Percentiles rank a stretch among this genome's conserved stretches.
phyloP scores from a whole-genome alignment of 2,329 filamentous ascomycete genomes.

The Penicillium brevicompactum region DNA sequence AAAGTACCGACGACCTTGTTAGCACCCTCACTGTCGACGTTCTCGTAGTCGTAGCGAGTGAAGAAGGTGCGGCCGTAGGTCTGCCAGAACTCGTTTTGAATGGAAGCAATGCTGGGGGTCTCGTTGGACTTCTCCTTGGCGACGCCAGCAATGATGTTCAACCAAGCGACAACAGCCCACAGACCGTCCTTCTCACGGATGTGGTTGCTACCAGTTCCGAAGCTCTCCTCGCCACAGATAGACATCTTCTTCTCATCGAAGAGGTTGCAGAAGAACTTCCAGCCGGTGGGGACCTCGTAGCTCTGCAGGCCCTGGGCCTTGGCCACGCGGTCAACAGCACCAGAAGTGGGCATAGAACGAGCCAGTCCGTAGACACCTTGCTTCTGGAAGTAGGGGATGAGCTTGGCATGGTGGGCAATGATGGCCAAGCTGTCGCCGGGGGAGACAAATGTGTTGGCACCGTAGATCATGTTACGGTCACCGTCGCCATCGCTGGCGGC shows the following conservation, averaged over 20 bases:
- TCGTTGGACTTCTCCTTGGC: conserved; percentile 77
- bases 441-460: conserved; percentile 92
- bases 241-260: conserved; percentile 95
- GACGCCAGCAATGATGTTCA: conserved; percentile 96
- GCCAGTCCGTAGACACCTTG: conserved; percentile 94
- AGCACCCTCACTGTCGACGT: conserved; percentile 87
- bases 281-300: conserved; percentile 97
- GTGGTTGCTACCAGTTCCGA: conserved; percentile 97
- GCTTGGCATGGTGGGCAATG: conserved; percentile 92
- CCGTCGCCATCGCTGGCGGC: conserved; percentile 96
- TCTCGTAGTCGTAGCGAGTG: conserved; percentile 97
- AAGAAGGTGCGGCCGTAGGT: conserved; percentile 98
- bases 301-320: conserved; percentile 87
- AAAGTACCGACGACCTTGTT: conserved; percentile 86
- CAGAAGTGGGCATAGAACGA: conserved; percentile 95
- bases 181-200: conserved; percentile 99
- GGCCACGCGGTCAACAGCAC: conserved; percentile 92
- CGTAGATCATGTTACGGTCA: conserved; percentile 99
- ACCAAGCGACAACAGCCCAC: conserved; percentile 96
- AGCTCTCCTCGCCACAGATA: conserved; percentile 98
- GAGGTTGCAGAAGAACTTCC: conserved; percentile 98
- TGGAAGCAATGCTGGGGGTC: conserved; percentile 89
- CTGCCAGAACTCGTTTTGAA: conserved; percentile 96
- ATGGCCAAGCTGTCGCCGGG: conserved; percentile 97
- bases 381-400: conserved; percentile 98